Evolutionary conservation across 2,329 filamentous ascomycete species (phyloP).

Genomic region (Penicillium sp.): DNA sequence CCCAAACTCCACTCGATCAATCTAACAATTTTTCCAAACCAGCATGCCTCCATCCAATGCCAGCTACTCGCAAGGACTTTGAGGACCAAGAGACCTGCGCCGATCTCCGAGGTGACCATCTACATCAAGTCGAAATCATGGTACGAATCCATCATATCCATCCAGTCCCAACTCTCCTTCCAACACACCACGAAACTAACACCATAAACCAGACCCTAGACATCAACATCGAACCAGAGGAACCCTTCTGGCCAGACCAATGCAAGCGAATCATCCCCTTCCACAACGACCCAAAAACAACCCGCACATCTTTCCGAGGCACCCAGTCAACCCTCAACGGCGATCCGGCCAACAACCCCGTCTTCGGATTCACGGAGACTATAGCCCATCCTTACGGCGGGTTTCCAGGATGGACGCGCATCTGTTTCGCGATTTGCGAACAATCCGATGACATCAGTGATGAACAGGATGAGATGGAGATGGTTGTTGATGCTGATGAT

Average conservation of each 20-base stretch:
- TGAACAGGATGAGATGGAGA: neutral
- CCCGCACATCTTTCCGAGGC: slow-evolving; percentile 37
- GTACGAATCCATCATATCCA: slow-evolving; percentile 26
- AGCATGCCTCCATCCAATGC: slow-evolving; percentile 48
- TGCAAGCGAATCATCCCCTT: slow-evolving; percentile 35
- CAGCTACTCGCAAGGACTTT: slow-evolving; percentile 30
- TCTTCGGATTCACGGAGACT: slow-evolving; percentile 46
- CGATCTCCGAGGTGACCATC: slow-evolving; percentile 36
- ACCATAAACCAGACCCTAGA: slow-evolving; percentile 30
- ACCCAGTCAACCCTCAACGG: slow-evolving; percentile 26
- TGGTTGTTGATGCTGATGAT: slow-evolving; percentile 16
- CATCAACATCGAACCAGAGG: slow-evolving; percentile 23
- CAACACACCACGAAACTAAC: slow-evolving; percentile 9
- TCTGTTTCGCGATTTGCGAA: slow-evolving; percentile 46
- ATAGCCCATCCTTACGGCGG: slow-evolving; percentile 35
- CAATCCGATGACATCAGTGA: slow-evolving; percentile 10
- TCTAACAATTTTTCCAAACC: slow-evolving; percentile 12
- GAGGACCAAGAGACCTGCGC: slow-evolving; percentile 45
- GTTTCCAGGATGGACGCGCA: slow-evolving; percentile 45
- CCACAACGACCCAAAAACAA: neutral
- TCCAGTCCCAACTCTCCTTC: neutral
- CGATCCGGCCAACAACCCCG: slow-evolving; percentile 19
- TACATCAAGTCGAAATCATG: slow-evolving; percentile 31
- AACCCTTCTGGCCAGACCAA: slow-evolving; percentile 37
- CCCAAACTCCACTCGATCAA: neutral